Percentiles rank a stretch among this genome's conserved stretches.
These are phyloP conservation scores for Rhodotorula diobovata DNA, from an alignment of 768 basidiomycete genomes.

Conservation along the genomic window DNA sequence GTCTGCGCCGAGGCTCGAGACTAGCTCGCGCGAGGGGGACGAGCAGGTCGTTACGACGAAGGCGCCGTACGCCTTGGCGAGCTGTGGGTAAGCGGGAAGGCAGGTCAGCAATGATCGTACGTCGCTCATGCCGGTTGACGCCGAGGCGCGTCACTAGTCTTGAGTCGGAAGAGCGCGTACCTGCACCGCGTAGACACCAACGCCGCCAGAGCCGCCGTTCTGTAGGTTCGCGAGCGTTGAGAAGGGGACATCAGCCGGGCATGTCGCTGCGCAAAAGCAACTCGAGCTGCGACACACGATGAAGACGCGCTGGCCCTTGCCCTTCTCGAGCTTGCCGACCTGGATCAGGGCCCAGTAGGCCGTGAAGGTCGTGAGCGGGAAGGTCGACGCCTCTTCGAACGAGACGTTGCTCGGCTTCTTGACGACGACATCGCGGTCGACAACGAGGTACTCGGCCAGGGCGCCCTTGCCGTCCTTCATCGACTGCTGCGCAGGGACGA, in stretches of 20 bases:
- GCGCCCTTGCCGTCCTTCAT: conserved; percentile 55
- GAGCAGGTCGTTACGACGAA: conserved; percentile 35
- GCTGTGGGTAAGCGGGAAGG: background rate
- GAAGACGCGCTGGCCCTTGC: conserved; percentile 18
- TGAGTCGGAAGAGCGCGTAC: background rate
- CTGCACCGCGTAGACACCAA: conserved; percentile 20
- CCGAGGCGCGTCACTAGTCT: too few relatives aligned
- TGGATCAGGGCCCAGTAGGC: conserved; percentile 56
- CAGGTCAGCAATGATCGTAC: too few relatives aligned
- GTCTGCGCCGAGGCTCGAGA: conserved; percentile 13
- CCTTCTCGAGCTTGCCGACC: conserved; percentile 34
- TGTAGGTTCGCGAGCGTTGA: too few relatives aligned
- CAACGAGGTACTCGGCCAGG: conserved; percentile 57
- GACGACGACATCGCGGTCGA: conserved; percentile 52
- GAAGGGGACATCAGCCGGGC: background rate
- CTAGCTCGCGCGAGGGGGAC: conserved; percentile 14
- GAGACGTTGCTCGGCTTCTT: conserved; percentile 55
- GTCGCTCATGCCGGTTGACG: too few relatives aligned
- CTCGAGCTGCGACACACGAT: background rate
- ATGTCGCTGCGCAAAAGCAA: too few relatives aligned
- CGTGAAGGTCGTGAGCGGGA: conserved; percentile 60
- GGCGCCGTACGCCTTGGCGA: conserved; percentile 27
- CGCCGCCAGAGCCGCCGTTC: conserved; percentile 32
- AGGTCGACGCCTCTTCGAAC: conserved; percentile 59
- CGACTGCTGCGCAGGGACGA: conserved; percentile 49